Evolutionary conservation across 257 asterid genomes (phyloP).

Genomic region (Salvia rosmarinus): DNA sequence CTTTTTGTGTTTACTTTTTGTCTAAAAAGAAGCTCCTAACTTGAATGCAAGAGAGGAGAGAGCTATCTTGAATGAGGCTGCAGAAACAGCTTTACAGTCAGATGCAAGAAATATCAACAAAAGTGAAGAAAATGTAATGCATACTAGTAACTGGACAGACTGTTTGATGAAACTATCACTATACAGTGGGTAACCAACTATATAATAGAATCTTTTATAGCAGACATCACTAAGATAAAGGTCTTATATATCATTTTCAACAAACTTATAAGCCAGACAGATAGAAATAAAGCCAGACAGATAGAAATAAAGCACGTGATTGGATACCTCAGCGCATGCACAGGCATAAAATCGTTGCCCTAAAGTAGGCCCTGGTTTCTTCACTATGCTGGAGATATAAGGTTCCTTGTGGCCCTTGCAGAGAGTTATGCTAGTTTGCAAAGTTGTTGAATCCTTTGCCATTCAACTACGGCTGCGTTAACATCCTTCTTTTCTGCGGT

Average conservation of each 20-base stretch:
- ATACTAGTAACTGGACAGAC: not conserved
- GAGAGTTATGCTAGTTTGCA: constrained; percentile 87
- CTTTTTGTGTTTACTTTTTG: not conserved
- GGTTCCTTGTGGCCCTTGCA: constrained; percentile 97
- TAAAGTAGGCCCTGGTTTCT: constrained; percentile 84
- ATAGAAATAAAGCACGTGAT: constrained; percentile 15
- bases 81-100: constrained; percentile 11
- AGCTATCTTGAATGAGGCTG: constrained; percentile 1
- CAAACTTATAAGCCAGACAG: constrained; percentile 23
- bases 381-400: constrained; percentile 86
- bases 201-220: not conserved
- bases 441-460: constrained; percentile 93
- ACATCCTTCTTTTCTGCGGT: constrained; percentile 52
- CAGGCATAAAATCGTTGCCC: constrained; percentile 90
- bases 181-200: not conserved
- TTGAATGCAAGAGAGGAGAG: not conserved
- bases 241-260: constrained; percentile 3
- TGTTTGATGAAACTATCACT: not conserved
- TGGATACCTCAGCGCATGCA: constrained; percentile 90
- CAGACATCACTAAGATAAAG: not conserved
- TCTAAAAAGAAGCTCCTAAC: not conserved
- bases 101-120: not conserved
- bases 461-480: constrained; percentile 63
- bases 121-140: no score
- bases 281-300: constrained; percentile 22